Evolutionary conservation across 148 eudicot species (phyloP).

Genomic region (Rhododendron simsii): DNA sequence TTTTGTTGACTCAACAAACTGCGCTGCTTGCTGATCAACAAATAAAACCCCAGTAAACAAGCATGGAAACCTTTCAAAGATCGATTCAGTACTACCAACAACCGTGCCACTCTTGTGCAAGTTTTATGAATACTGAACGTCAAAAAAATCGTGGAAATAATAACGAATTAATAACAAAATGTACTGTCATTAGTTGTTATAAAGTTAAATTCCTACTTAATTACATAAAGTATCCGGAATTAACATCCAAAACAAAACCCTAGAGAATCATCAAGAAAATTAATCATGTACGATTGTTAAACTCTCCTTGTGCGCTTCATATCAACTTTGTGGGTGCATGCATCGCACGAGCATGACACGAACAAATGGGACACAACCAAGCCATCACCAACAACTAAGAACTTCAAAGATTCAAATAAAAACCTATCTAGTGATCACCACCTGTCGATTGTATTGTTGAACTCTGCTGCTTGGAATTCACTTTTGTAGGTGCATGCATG

Average conservation of each 20-base stretch:
- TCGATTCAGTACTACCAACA: not conserved
- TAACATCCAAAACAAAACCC: not conserved
- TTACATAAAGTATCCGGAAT: not conserved
- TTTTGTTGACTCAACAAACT: not conserved
- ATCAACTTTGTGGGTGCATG: not conserved
- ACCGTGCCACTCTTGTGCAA: not conserved
- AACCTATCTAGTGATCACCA: too few relatives aligned
- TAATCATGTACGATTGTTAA: too few relatives aligned
- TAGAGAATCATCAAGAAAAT: not conserved
- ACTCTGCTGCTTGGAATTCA: too few relatives aligned
- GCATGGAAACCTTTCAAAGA: too few relatives aligned
- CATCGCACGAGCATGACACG: too few relatives aligned
- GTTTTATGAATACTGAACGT: not conserved
- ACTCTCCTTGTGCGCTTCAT: not conserved
- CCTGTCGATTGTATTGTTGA: too few relatives aligned
- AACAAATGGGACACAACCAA: too few relatives aligned
- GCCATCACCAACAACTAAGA: too few relatives aligned
- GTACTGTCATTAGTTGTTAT: not conserved
- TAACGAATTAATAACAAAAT: too few relatives aligned
- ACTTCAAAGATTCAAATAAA: too few relatives aligned
- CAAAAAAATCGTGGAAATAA: not conserved
- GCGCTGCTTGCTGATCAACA: not conserved
- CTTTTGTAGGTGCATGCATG: too few relatives aligned
- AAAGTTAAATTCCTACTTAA: not conserved
- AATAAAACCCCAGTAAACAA: too few relatives aligned